Base-by-base conservation (phyloP, 352 stramenopile genomes). In the Globisporangium alternatum region DNA sequence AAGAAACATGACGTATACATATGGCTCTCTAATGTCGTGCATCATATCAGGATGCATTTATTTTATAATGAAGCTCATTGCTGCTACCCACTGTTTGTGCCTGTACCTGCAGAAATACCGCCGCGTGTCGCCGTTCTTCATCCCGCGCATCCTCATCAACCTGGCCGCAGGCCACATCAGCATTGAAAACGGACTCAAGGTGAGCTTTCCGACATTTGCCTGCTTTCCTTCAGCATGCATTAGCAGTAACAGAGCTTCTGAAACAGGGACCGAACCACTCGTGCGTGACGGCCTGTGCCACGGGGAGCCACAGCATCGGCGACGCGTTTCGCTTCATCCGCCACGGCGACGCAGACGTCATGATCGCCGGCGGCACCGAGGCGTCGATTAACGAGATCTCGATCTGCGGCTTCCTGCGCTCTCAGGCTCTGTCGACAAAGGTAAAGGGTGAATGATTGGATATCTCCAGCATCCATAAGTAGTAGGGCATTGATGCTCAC, bases 351-450 rank as follows among this genome's bases (percentile, higher is more conserved):
- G 96, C 94, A 1, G 93, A 98, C 61, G 77, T 98, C 21, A 99
- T 99, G 95, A 67, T 99, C 56, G 96, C 94, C 0, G 98, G 98
- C 43, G 97, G 97, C 49, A 96, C 92, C 9, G 98, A 99, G 77
- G 82, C 95, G 2, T 95, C 80, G 39, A 89, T 99, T 35, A 96
- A 98, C 60, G 84, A 91, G 37, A 83, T 99, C 39, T 88, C 86
- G 3, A 76, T 99, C 43, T 96, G 86, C 41, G 98, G 95, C 10
- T 99, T 99, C 71, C 78, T 91, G 37, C 83, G 96, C 21, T 88
- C 98, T n/a, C 92, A 98, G 45, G 97, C 97, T 19, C 78, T 99
- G 3, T 97, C 90, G 7, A 97, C 85, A 2, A 93, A 94, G 77
- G 86, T 93, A 61, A 13, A 17, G 3, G 2, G 3, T 48, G 19